Percentiles rank a stretch among this genome's conserved stretches.
Evolutionary conservation across 495 filamentous ascomycete genomes (phyloP).

Genomic region (Neurospora sp.): DNA sequence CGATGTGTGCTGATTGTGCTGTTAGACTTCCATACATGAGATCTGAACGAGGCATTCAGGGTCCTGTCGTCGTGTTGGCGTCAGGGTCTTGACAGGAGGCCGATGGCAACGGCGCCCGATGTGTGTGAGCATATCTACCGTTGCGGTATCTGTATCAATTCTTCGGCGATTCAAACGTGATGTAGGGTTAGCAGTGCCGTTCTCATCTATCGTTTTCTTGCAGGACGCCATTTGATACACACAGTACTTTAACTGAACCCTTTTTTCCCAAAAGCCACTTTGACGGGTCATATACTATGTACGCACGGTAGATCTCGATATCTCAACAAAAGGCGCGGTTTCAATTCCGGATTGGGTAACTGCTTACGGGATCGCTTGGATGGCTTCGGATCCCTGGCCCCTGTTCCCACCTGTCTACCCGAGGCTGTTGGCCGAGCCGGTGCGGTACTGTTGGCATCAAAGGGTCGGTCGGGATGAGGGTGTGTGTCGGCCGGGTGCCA

Average conservation of each 20-base stretch:
- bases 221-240: background rate
- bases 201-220: background rate
- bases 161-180: background rate
- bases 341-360: background rate
- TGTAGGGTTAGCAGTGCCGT: background rate
- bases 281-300: background rate
- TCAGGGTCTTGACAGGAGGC: background rate
- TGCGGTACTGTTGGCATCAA: background rate
- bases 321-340: background rate
- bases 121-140: background rate
- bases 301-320: background rate
- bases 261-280: background rate
- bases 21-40: background rate
- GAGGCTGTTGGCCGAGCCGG: background rate
- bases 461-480: background rate
- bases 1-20: background rate
- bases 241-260: background rate
- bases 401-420: background rate
- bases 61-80: background rate
- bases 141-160: background rate
- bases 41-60: background rate
- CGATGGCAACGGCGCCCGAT: background rate
- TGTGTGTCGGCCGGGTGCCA: background rate
- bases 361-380: background rate
- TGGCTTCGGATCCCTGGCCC: background rate